phyloP scores from a whole-genome alignment of 2,329 filamentous ascomycete species.

The Fusarium nodosum region DNA sequence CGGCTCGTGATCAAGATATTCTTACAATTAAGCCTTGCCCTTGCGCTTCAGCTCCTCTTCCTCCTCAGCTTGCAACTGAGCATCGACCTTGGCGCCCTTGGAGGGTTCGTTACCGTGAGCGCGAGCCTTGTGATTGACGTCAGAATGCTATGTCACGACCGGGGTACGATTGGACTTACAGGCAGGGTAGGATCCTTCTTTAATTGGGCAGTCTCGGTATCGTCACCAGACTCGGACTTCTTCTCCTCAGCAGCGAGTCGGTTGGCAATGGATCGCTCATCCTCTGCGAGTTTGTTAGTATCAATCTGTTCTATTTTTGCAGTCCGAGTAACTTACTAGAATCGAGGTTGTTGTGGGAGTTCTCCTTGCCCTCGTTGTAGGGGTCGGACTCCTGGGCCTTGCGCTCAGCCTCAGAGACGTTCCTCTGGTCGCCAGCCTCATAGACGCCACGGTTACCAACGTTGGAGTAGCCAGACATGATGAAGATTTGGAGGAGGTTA shows the following conservation, averaged over 20 bases:
- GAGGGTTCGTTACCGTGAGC: constrained; percentile 81
- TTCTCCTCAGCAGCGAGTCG: constrained; percentile 72
- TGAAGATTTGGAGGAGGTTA: constrained; percentile 18
- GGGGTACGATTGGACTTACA: constrained; percentile 55
- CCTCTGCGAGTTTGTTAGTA: constrained; percentile 63
- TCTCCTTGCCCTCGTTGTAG: constrained; percentile 78
- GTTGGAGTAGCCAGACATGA: constrained; percentile 66
- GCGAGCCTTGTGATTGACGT: constrained; percentile 63
- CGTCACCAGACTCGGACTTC: constrained; percentile 61
- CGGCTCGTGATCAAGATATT: constrained; percentile 16
- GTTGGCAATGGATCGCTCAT: constrained; percentile 79
- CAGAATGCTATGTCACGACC: constrained; percentile 8
- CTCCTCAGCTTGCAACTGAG: constrained; percentile 76
- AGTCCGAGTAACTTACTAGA: constrained; percentile 70
- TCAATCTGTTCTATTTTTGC: constrained; percentile 57
- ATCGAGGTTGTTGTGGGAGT: constrained; percentile 77
- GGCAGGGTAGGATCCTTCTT: constrained; percentile 74
- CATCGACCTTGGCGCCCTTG: constrained; percentile 78
- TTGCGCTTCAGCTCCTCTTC: constrained; percentile 74
- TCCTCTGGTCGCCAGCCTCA: constrained; percentile 83
- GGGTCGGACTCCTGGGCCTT: constrained; percentile 71
- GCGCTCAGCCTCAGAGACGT: constrained; percentile 65
- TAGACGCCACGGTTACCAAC: constrained; percentile 77
- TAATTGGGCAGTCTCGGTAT: constrained; percentile 56
- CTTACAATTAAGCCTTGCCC: constrained; percentile 52